phyloP scores from a whole-genome alignment of 176 grass and related monocot genomes.

The Paspalum notatum region DNA sequence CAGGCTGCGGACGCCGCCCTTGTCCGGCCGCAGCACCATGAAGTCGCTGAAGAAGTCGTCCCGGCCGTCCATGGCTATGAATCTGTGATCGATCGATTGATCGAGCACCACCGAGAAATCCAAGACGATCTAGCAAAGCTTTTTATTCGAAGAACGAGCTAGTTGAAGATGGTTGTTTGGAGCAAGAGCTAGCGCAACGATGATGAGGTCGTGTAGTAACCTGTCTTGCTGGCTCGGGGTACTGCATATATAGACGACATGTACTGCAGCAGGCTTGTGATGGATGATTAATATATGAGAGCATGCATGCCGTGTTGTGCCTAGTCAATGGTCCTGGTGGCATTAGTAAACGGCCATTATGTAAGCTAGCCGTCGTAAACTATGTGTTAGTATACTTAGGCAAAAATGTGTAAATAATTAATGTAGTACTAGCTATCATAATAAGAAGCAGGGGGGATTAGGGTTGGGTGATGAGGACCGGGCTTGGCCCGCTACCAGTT shows the following conservation, averaged over 20 bases:
- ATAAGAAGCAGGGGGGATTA: too few species aligned
- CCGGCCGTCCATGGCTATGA: constrained; percentile 25
- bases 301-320: neutral
- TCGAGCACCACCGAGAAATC: neutral
- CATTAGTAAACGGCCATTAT: constrained; percentile 17
- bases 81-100: neutral
- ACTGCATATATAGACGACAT: neutral
- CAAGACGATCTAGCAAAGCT: neutral
- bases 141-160: neutral
- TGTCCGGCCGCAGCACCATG: constrained; percentile 67
- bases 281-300: neutral
- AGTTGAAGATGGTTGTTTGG: neutral
- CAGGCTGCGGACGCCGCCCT: constrained; percentile 52
- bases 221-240: neutral
- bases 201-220: neutral
- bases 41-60: constrained; percentile 46
- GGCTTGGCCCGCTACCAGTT: neutral
- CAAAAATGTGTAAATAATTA: too few species aligned
- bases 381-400: neutral
- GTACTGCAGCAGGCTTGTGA: neutral
- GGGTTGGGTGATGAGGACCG: constrained; percentile 7
- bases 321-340: neutral
- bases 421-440: too few species aligned
- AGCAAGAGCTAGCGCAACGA: neutral
- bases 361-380: neutral